These are phyloP conservation scores for Magnaporthales sp. DNA, from an alignment of 2,329 filamentous ascomycete species.

Conservation along the genomic window DNA sequence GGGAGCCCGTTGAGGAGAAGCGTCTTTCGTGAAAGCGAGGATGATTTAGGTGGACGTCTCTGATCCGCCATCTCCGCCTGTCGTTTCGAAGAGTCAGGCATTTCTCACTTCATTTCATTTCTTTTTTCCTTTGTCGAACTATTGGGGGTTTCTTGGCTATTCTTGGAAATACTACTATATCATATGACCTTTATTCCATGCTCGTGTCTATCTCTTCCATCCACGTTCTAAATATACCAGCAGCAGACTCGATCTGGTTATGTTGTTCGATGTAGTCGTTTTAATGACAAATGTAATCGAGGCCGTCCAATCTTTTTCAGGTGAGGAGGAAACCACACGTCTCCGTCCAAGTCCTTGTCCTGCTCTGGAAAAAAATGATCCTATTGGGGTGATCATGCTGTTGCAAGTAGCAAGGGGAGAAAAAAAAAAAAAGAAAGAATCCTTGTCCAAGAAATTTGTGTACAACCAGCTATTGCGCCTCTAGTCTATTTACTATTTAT, in stretches of 20 bases:
- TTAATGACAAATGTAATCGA: not conserved
- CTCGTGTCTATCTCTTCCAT: not conserved
- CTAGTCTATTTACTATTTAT: not conserved
- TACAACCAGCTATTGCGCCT: not conserved
- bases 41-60: slow-evolving; percentile 6
- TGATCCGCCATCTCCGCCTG: not conserved
- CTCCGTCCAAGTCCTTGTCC: not conserved
- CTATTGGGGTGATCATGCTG: too few species aligned
- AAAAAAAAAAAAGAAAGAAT: too few species aligned
- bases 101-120: not conserved
- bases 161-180: not conserved
- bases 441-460: not conserved
- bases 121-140: not conserved
- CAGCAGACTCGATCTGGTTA: not conserved
- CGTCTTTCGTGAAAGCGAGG: slow-evolving; percentile 10
- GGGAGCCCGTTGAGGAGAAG: slow-evolving; percentile 9
- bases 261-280: not conserved
- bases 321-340: not conserved
- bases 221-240: not conserved
- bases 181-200: not conserved
- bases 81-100: not conserved
- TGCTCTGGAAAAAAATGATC: not conserved
- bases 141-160: not conserved
- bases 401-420: too few species aligned
- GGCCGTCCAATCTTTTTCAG: not conserved